Conservation (phyloP, 306 rosid species). For the Trichosanthes cucumerina region DNA sequence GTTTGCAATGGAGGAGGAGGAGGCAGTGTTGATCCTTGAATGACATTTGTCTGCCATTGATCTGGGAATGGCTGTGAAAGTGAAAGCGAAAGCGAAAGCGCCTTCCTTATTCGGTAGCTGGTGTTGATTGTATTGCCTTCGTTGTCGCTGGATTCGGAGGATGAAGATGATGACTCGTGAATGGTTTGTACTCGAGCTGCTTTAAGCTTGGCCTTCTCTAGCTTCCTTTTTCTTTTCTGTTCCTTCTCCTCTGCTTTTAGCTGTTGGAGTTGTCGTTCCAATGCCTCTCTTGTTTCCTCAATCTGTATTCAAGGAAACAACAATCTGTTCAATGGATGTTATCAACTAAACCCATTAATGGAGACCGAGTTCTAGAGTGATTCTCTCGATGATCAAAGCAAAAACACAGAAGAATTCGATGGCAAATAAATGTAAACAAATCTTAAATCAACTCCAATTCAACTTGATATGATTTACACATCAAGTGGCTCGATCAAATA, state of each 20-base stretch:
- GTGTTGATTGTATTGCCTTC: slow-evolving; percentile 40
- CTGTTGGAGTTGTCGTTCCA: slow-evolving; percentile 40
- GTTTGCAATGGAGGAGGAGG: slow-evolving; percentile 7
- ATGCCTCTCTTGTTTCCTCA: slow-evolving; percentile 44
- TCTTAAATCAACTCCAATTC: neutral
- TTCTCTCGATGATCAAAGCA: neutral
- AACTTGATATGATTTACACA: neutral
- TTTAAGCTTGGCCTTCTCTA: slow-evolving; percentile 44
- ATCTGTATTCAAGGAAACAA: neutral
- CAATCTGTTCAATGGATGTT: neutral
- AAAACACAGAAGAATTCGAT: neutral
- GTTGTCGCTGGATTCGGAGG: slow-evolving; percentile 62
- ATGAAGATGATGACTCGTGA: slow-evolving; percentile 41
- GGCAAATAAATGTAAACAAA: neutral
- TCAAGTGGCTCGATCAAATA: neutral
- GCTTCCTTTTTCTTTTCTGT: slow-evolving; percentile 41
- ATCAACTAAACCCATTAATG: neutral
- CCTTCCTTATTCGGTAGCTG: slow-evolving; percentile 19
- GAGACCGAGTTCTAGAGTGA: neutral
- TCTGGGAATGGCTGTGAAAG: slow-evolving; percentile 15
- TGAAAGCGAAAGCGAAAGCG: neutral
- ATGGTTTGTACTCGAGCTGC: slow-evolving; percentile 26
- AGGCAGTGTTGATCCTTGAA: slow-evolving; percentile 8
- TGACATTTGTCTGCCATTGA: slow-evolving; percentile 3
- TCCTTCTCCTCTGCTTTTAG: slow-evolving; percentile 48